Evolutionary conservation across 2,329 filamentous ascomycete genomes (phyloP), one percentile per base, ranked within the genome.

Genomic region (Phialemoniopsis sp.): DNA sequence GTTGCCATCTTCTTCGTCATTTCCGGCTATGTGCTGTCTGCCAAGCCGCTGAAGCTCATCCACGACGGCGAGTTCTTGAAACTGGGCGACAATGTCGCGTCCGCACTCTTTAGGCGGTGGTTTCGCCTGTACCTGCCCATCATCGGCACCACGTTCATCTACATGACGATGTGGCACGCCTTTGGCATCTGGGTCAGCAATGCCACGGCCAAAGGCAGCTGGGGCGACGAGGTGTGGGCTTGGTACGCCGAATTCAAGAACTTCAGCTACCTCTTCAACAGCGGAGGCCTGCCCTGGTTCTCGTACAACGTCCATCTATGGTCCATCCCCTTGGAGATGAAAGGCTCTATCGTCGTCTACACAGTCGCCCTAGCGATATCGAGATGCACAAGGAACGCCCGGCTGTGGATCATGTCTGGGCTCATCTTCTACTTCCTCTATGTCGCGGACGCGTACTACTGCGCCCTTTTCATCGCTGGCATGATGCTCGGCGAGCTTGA

Each of bases 341-440:
- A 70, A 48, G 82, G 82, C 10, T 86, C 82, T 2, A 68, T 87
- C 38, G 62, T 80, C 45, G 60, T 83, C 38, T 87, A 82, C 54
- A 78, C 73, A 0, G 56, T 72, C 0, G 56, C 77, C 5, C 53
- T 80, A 15, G 76, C 81, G 0, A 66, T 86, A 10, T 73, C 79
- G 1, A 65, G 74, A 38, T 74, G 71, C 41, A 72, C 72, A 0
- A 64, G 60, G 17, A 73, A 69, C 39, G 71, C 73, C 4, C 72
- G 82, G 13, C 64, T 85, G 0, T 65, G 64, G 55, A 73, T 73
- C 51, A 60, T 78, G 48, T 34, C 66, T 1, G 70, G 54, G 2
- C 62, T 87, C 10, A 69, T 78, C 15, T 64, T 68, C 46, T 87
- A 87, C 59, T 85, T 84, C 52, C 64, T 87, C 53, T 85, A 83